These are phyloP conservation scores for Pleurotus giganteus DNA, from an alignment of 768 basidiomycete species.

Conservation along the genomic window DNA sequence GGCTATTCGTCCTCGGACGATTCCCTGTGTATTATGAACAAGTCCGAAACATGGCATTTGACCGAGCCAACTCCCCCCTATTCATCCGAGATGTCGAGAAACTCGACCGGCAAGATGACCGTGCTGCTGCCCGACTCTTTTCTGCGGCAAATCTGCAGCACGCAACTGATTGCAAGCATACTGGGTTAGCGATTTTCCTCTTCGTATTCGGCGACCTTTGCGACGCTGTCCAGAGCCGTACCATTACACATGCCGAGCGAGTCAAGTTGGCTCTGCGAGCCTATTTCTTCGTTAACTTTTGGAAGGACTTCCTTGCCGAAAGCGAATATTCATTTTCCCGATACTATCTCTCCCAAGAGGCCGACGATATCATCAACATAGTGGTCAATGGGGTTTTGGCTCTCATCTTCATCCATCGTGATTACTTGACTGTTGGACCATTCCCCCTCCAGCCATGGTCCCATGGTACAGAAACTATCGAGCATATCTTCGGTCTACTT, in stretches of 20 bases:
- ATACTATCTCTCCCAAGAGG: slow-evolving; percentile 32
- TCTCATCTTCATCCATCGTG: slow-evolving; percentile 32
- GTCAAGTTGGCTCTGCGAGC: slow-evolving; percentile 28
- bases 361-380: slow-evolving; percentile 26
- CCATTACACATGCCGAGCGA: slow-evolving; percentile 22
- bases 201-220: slow-evolving; percentile 38
- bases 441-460: slow-evolving; percentile 38
- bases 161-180: slow-evolving; percentile 16
- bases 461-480: slow-evolving; percentile 29
- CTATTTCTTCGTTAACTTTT: slow-evolving; percentile 27
- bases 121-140: slow-evolving; percentile 37
- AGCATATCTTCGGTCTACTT: slow-evolving; percentile 31
- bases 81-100: slow-evolving; percentile 32
- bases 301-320: slow-evolving; percentile 21
- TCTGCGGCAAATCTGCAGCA: slow-evolving; percentile 28
- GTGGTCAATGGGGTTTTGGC: slow-evolving; percentile 30
- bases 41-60: slow-evolving; percentile 17
- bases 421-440: slow-evolving; percentile 17
- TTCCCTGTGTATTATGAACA: slow-evolving; percentile 18
- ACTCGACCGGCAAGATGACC: slow-evolving; percentile 43
- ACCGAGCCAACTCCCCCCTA: slow-evolving; percentile 15
- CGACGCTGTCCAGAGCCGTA: slow-evolving; percentile 36
- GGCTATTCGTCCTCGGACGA: slow-evolving; percentile 22
- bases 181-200: slow-evolving; percentile 30
- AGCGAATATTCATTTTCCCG: slow-evolving; percentile 17